phyloP scores from a whole-genome alignment of 495 filamentous ascomycete species.

The Cryomyces minteri region DNA sequence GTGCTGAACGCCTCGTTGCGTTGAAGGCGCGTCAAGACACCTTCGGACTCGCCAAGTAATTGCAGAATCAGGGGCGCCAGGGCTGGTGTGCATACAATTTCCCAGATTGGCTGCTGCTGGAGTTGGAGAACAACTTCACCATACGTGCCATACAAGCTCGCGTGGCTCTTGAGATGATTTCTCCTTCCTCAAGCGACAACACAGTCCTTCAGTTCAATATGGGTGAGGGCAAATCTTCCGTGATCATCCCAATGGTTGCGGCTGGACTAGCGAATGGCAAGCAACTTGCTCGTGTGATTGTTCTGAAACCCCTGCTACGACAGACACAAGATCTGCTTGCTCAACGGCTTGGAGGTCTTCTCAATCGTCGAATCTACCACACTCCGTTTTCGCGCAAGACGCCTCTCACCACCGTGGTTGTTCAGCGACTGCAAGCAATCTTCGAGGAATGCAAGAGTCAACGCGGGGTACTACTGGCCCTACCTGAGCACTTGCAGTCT shows the following conservation, averaged over 20 bases:
- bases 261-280: conserved; percentile 33
- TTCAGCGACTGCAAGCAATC: conserved; percentile 17
- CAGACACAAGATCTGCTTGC: conserved; percentile 47
- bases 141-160: conserved; percentile 41
- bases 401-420: conserved; percentile 12
- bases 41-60: conserved; percentile 27
- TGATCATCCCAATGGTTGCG: conserved; percentile 48
- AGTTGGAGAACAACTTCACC: conserved; percentile 42
- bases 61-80: conserved; percentile 30
- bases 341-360: conserved; percentile 37
- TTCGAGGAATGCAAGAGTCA: conserved; percentile 24
- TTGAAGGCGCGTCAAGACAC: not conserved
- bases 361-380: conserved; percentile 37
- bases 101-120: conserved; percentile 39
- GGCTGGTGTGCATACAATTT: conserved; percentile 31
- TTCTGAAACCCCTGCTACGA: conserved; percentile 39
- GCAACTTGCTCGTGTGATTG: conserved; percentile 37
- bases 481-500: conserved; percentile 55
- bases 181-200: conserved; percentile 26
- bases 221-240: conserved; percentile 56
- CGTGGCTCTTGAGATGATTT: conserved; percentile 38
- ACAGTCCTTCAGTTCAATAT: conserved; percentile 53
- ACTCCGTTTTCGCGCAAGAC: conserved; percentile 43
- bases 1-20: conserved; percentile 18
- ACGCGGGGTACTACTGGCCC: conserved; percentile 36